Base-by-base conservation (phyloP, 805 yeast genomes). In the Pichia sporocuriosa region DNA sequence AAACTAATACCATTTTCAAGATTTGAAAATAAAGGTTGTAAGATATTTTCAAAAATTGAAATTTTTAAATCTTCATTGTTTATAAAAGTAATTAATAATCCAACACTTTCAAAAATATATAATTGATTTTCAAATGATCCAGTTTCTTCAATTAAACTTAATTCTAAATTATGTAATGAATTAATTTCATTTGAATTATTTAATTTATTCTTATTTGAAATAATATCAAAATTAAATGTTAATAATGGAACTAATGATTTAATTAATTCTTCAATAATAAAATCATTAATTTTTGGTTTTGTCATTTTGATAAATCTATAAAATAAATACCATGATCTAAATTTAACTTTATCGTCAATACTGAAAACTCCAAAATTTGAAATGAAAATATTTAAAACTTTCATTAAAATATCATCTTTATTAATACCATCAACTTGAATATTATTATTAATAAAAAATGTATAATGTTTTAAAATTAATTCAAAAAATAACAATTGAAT, bases 281-380 rank as follows among this genome's bases (percentile, higher is more conserved):
- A 61, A 35, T 68, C 72, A 24, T 79, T 72, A 31, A 79, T 63
- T 37, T 73, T 65, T 28, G 88, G 87, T 55, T 79, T 82, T 2
- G 90, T 81, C 35, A 82, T 67, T 57, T 83, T 86, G 46, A 88
- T 72, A 54, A 89, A 84, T 58, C 95, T 75, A 55, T 81, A 81
- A 53, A 90, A 86, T 48, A 89, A 67, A 59, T 86, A 90, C 96
- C 97, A 93, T 32, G 94, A 73, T 59, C 97, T 79, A 42, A 77
- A 70, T 53, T 88, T 79, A 4, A 89, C 96, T 47, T 78, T 82
- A 44, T 74, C 82, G 50, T 73, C 70, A 5, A 71, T 68, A 62
- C 82, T 86, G 60, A 86, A 88, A 47, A 90, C 74, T 13, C 97
- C 97, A 51, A 81, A 72, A 27, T 79, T 79, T 15, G 93, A 78